These are phyloP conservation scores for Xanthoconium stramineum DNA, from an alignment of 768 basidiomycete genomes.

Conservation along the genomic window DNA sequence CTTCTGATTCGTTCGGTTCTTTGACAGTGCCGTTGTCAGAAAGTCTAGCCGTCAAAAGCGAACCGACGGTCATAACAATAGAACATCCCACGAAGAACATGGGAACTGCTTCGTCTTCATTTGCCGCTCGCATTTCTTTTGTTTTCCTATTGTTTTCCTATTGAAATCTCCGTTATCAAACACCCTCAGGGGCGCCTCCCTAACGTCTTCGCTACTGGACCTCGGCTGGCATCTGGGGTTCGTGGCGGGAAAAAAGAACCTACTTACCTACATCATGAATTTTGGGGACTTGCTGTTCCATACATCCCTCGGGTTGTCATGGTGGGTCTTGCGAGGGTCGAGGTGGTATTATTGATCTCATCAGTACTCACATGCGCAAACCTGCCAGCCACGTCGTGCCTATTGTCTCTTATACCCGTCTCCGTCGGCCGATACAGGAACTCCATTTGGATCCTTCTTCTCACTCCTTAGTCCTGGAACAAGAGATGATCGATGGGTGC, in stretches of 20 bases:
- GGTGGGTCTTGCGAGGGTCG: not conserved
- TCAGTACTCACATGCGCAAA: not conserved
- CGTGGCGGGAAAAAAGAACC: not conserved
- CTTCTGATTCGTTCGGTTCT: not conserved
- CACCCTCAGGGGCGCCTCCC: not conserved
- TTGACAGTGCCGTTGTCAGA: not conserved
- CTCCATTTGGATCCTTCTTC: conserved; percentile 22
- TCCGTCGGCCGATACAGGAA: conserved; percentile 12
- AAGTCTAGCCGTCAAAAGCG: not conserved
- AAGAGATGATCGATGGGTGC: conserved; percentile 67
- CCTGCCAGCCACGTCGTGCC: conserved; percentile 31
- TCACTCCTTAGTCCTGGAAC: conserved; percentile 39
- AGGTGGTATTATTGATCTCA: not conserved
- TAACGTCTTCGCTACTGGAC: not conserved
- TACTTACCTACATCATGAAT: too few species aligned
- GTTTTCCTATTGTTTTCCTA: not conserved
- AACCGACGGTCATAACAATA: not conserved
- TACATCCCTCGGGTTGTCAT: not conserved
- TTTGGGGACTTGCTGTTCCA: not conserved
- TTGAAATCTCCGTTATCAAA: not conserved
- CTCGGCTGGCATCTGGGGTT: not conserved
- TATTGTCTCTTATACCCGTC: conserved; percentile 49
- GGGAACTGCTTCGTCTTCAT: too few species aligned
- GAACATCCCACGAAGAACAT: not conserved
- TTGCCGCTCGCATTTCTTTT: not conserved